Evolutionary conservation across 129 eudicot species (phyloP).

Genomic region (Ambrosia trifida): DNA sequence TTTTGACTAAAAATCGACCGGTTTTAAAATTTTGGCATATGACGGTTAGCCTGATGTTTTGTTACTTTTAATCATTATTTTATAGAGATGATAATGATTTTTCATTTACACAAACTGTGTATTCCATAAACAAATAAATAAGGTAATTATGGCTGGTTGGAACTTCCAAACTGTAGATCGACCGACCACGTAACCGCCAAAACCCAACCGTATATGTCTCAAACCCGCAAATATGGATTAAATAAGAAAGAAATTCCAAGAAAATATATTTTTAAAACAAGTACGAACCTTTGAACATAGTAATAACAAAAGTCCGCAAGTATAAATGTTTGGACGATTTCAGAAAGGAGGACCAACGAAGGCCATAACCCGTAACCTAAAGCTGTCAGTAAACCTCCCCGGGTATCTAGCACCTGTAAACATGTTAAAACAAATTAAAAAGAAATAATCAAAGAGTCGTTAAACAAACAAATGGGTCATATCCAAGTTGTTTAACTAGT

Average conservation of each 20-base stretch:
- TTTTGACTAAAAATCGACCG: background rate
- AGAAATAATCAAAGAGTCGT: background rate
- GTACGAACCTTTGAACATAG: slow-evolving; percentile 50
- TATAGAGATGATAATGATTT: background rate
- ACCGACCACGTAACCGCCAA: background rate
- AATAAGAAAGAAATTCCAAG: background rate
- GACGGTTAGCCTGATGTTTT: no score
- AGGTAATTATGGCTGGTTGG: background rate
- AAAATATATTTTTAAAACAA: background rate
- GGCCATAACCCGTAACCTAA: slow-evolving; percentile 65
- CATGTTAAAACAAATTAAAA: background rate
- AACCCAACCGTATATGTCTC: background rate
- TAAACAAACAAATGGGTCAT: background rate
- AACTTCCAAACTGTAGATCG: background rate
- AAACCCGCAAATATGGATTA: background rate
- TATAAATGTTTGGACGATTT: slow-evolving; percentile 62
- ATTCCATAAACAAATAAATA: background rate
- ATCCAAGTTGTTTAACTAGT: no score
- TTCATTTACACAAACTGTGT: background rate
- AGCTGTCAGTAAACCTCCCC: slow-evolving; percentile 55
- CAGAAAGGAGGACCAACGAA: slow-evolving; percentile 54
- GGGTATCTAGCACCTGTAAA: slow-evolving; percentile 48
- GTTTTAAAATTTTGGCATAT: no score
- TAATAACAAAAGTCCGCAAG: slow-evolving; percentile 66
- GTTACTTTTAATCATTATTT: no score